These are phyloP conservation scores for Fusarium phyllophilum DNA, from an alignment of 2,329 filamentous ascomycete species.

Conservation along the genomic window DNA sequence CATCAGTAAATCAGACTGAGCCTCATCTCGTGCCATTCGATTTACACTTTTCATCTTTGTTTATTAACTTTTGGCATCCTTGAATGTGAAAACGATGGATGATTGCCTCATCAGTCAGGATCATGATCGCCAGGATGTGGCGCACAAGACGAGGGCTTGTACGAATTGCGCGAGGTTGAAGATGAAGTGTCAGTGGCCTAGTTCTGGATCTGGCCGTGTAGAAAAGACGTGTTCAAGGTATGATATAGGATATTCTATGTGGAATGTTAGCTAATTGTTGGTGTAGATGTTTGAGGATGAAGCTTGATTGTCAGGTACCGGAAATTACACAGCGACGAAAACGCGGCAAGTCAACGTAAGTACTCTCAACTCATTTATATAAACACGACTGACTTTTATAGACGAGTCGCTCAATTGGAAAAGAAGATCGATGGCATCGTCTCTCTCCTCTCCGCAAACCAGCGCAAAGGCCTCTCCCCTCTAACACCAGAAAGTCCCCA, in stretches of 20 bases:
- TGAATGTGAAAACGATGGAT: conserved; percentile 22
- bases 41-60: neutral
- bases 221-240: conserved; percentile 45
- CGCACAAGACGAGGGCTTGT: conserved; percentile 48
- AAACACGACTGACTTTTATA: conserved; percentile 19
- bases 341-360: conserved; percentile 51
- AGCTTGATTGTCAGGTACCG: conserved; percentile 48
- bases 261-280: neutral
- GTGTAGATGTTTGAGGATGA: conserved; percentile 49
- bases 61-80: neutral
- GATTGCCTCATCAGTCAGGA: conserved; percentile 34
- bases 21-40: neutral
- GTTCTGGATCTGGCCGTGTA: conserved; percentile 27
- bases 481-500: conserved; percentile 42
- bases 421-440: conserved; percentile 55
- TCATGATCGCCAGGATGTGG: neutral
- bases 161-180: conserved; percentile 49
- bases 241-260: rapidly evolving
- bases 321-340: conserved; percentile 48
- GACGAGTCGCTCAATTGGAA: conserved; percentile 52
- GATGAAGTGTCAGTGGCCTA: conserved; percentile 51
- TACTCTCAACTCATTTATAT: neutral
- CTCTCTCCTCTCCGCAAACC: conserved; percentile 49
- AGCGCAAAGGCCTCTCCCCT: conserved; percentile 39
- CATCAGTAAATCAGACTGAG: neutral